A percentile compares a stretch with the other conserved stretches of the same genome.
Evolutionary conservation across 805 yeast genomes (phyloP).

Genomic region (Vanderwaltozyma verrucispora): DNA sequence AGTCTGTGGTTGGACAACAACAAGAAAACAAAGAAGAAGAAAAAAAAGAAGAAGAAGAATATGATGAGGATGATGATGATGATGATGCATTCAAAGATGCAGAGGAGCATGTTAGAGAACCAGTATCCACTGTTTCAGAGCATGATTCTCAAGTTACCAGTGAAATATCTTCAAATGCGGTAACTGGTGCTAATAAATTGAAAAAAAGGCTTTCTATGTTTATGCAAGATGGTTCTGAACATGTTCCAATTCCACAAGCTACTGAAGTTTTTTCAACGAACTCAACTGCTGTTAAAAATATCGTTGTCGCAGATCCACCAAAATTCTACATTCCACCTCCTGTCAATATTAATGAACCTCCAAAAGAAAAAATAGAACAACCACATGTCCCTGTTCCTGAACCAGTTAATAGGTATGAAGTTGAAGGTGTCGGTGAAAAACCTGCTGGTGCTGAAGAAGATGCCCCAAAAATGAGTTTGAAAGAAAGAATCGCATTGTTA

Average conservation of each 20-base stretch:
- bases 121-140: not conserved
- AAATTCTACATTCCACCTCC: slow-evolving; percentile 46
- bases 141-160: not conserved
- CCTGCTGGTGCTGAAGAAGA: slow-evolving; percentile 36
- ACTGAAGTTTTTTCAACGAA: slow-evolving; percentile 27
- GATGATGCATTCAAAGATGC: slow-evolving; percentile 2
- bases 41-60: slow-evolving; percentile 1
- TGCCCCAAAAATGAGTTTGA: slow-evolving; percentile 68
- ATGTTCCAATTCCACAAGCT: slow-evolving; percentile 43
- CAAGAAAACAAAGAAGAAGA: too few species aligned
- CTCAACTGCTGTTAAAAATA: slow-evolving; percentile 33
- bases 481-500: slow-evolving; percentile 75
- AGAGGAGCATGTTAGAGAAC: not conserved
- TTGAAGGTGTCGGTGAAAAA: slow-evolving; percentile 17
- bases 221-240: slow-evolving; percentile 32
- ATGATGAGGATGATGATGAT: slow-evolving; percentile 6
- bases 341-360: not conserved
- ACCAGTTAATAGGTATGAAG: slow-evolving; percentile 10
- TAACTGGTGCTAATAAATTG: slow-evolving; percentile 19
- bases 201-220: slow-evolving; percentile 42
- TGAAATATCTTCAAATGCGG: not conserved
- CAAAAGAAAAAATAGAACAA: slow-evolving; percentile 3
- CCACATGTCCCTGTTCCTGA: slow-evolving; percentile 15
- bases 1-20: too few species aligned
- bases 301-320: slow-evolving; percentile 45